Conservation (phyloP, 2,329 filamentous ascomycete genomes). For the Teratosphaeriaceae sp. region DNA sequence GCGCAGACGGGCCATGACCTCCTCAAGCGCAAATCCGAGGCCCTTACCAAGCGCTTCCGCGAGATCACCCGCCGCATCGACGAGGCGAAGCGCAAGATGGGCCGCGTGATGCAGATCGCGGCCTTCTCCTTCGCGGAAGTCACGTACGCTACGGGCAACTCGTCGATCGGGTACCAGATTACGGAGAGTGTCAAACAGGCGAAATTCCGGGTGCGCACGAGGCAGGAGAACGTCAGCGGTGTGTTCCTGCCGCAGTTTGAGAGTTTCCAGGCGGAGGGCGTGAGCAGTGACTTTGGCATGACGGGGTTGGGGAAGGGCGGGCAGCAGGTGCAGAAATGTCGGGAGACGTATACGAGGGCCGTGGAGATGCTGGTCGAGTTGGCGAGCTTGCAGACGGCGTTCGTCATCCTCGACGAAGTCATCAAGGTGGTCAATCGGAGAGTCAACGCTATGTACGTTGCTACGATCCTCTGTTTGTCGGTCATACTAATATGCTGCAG, state of each 20-base stretch:
- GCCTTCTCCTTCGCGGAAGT: constrained; percentile 97
- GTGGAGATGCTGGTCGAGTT: constrained; percentile 95
- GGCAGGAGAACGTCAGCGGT: constrained; percentile 97
- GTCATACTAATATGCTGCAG: constrained; percentile 32
- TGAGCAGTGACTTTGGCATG: constrained; percentile 87
- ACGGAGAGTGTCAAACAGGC: constrained; percentile 93
- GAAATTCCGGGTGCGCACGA: constrained; percentile 85
- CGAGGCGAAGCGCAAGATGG: constrained; percentile 99
- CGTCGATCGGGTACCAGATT: constrained; percentile 86
- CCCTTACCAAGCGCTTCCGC: constrained; percentile 74
- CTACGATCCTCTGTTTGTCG: constrained; percentile 5
- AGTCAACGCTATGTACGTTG: constrained; percentile 85
- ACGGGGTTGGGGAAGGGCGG: constrained; percentile 95
- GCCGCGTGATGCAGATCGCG: constrained; percentile 97
- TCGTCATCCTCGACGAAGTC: constrained; percentile 95
- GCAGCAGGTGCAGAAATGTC: constrained; percentile 89
- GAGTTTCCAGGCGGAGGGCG: constrained; percentile 74
- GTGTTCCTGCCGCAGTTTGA: constrained; percentile 92
- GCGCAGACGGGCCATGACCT: constrained; percentile 75
- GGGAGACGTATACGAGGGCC: constrained; percentile 91
- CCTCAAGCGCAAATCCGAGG: constrained; percentile 96
- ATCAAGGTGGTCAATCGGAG: constrained; percentile 98
- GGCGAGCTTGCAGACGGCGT: constrained; percentile 93
- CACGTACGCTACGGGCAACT: constrained; percentile 90
- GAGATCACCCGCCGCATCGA: constrained; percentile 97